A percentile compares a stretch with the other conserved stretches of the same genome.
These are phyloP conservation scores for Marchantia paleacea DNA, from an alignment of 225 moss, liverwort and hornwort species.

Conservation along the genomic window DNA sequence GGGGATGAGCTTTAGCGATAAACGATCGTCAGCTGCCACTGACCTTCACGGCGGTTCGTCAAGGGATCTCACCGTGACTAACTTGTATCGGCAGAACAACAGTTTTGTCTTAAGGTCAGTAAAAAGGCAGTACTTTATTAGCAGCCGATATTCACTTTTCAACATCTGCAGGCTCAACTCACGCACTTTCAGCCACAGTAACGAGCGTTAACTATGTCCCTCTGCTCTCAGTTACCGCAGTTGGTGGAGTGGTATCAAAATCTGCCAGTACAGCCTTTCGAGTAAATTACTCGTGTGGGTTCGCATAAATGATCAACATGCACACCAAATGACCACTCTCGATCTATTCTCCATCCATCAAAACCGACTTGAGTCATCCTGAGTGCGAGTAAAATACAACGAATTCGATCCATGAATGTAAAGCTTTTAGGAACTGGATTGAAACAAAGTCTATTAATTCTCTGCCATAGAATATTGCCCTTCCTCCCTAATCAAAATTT, in stretches of 20 bases:
- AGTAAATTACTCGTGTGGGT: neutral
- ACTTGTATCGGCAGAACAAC: too few relatives aligned
- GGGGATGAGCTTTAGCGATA: too few relatives aligned
- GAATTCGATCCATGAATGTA: neutral
- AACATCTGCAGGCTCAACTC: too few relatives aligned
- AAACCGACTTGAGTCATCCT: slow-evolving; percentile 7
- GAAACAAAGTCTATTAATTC: neutral
- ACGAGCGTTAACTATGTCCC: neutral
- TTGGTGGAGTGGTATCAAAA: neutral
- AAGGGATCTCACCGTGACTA: too few relatives aligned
- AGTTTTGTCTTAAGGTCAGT: too few relatives aligned
- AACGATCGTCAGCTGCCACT: too few relatives aligned
- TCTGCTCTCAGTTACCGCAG: neutral
- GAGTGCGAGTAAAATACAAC: slow-evolving; percentile 5
- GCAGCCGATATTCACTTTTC: too few relatives aligned
- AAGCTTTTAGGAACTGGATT: slow-evolving; percentile 1
- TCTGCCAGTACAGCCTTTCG: neutral
- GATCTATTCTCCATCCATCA: slow-evolving; percentile 14
- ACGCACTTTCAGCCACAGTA: too few relatives aligned
- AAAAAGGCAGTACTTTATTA: too few relatives aligned
- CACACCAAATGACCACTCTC: neutral
- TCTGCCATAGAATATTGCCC: neutral
- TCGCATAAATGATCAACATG: slow-evolving; percentile 6
- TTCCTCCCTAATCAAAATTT: neutral
- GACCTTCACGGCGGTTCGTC: too few relatives aligned